A percentile compares a stretch with the other conserved stretches of the same genome.
Conservation (phyloP, 2,329 filamentous ascomycete genomes). For the Davidsoniella eucalypti region DNA sequence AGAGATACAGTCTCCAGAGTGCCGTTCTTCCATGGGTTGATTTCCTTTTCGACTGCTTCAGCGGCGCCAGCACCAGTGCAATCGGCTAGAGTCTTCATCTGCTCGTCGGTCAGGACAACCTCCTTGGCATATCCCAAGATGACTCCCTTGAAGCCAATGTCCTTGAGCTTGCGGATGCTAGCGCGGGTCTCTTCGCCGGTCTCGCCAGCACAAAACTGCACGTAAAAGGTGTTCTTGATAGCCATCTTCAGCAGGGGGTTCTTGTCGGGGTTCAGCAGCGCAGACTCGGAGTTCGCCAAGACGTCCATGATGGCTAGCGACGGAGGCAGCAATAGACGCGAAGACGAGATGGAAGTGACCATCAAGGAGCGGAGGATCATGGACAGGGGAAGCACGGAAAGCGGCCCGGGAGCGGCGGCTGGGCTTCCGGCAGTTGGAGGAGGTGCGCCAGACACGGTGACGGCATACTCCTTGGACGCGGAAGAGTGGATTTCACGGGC, state of each 20-base stretch:
- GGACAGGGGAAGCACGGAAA: constrained; percentile 49
- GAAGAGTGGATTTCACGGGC: constrained; percentile 9
- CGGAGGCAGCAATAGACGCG: constrained; percentile 48
- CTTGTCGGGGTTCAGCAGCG: constrained; percentile 54
- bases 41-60: constrained; percentile 38
- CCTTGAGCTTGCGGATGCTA: constrained; percentile 50
- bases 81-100: constrained; percentile 28
- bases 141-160: constrained; percentile 65
- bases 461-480: constrained; percentile 9
- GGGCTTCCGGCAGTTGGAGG: not conserved
- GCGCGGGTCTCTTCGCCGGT: constrained; percentile 47
- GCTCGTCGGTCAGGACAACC: constrained; percentile 48
- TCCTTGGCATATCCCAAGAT: constrained; percentile 75
- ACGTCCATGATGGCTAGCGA: constrained; percentile 51
- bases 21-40: constrained; percentile 55
- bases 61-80: constrained; percentile 31
- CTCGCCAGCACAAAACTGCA: constrained; percentile 81
- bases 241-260: constrained; percentile 56
- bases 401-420: constrained; percentile 23
- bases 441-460: not conserved
- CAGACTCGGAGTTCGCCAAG: constrained; percentile 51
- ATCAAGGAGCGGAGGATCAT: constrained; percentile 53
- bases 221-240: constrained; percentile 72
- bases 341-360: constrained; percentile 55
- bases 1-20: constrained; percentile 59